These are phyloP conservation scores for Sporothrix humicola DNA, from an alignment of 2,329 filamentous ascomycete genomes.

Conservation along the genomic window DNA sequence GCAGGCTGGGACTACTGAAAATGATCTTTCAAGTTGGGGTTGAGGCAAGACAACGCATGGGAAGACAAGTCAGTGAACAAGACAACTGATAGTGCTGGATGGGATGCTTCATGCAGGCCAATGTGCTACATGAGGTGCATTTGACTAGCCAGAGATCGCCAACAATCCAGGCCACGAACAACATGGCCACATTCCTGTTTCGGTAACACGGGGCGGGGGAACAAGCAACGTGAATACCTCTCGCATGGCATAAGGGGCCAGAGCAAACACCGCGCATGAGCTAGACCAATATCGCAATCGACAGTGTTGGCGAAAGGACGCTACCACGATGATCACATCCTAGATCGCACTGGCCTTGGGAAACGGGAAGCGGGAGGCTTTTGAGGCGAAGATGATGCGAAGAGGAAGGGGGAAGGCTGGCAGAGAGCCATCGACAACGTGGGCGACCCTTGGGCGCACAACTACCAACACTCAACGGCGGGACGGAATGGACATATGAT, in stretches of 20 bases:
- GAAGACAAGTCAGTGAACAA: background rate
- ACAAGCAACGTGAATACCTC: background rate
- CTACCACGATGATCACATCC: background rate
- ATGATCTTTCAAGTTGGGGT: background rate
- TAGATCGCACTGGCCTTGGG: background rate
- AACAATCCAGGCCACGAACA: background rate
- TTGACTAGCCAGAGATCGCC: constrained; percentile 14
- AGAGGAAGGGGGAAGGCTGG: background rate
- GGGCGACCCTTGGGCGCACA: background rate
- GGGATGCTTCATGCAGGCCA: constrained; percentile 5
- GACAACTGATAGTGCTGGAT: background rate
- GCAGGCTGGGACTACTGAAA: background rate
- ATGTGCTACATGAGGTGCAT: background rate
- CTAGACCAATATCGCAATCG: background rate
- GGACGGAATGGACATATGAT: background rate
- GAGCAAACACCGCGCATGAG: constrained; percentile 9
- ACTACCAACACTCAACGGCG: background rate
- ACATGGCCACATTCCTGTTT: constrained; percentile 6
- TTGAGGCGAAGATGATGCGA: background rate
- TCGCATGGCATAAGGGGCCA: background rate
- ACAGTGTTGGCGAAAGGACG: background rate
- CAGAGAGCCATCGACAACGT: background rate
- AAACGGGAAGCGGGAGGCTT: background rate
- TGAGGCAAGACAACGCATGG: background rate
- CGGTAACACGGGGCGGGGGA: constrained; percentile 1